These are phyloP conservation scores for Kwoniella dendrophila DNA, from an alignment of 768 basidiomycete species.

Conservation along the genomic window DNA sequence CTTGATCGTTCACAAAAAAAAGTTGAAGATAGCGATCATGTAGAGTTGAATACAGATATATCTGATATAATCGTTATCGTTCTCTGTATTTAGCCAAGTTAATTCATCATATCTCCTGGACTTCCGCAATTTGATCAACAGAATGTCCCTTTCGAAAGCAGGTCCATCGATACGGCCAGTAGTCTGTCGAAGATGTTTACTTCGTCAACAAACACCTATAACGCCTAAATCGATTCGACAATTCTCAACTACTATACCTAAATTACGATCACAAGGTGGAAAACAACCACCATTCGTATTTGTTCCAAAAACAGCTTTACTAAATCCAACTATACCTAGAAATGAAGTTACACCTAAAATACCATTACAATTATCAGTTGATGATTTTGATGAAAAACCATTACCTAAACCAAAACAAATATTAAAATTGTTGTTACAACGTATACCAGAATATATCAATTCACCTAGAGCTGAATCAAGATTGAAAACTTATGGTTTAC, in stretches of 20 bases:
- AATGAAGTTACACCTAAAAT: background rate
- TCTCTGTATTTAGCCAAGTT: too few species aligned
- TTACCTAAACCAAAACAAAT: constrained; percentile 19
- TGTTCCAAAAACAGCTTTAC: background rate
- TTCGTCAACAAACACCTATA: background rate
- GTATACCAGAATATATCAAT: constrained; percentile 31
- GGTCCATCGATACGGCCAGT: constrained; percentile 11
- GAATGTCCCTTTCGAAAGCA: constrained; percentile 16
- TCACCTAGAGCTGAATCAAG: constrained; percentile 22
- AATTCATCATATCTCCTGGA: background rate
- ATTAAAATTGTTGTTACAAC: constrained; percentile 15
- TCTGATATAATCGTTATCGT: too few species aligned
- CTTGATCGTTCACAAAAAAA: too few species aligned
- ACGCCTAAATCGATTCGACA: background rate
- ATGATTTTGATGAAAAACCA: constrained; percentile 27
- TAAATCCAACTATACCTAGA: constrained; percentile 12
- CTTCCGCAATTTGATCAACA: background rate
- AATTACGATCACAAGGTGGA: background rate
- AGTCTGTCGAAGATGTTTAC: background rate
- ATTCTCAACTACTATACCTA: background rate
- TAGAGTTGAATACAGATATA: too few species aligned
- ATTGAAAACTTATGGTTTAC: constrained; percentile 35
- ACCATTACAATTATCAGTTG: constrained; percentile 14
- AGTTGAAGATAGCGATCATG: too few species aligned
- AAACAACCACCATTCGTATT: background rate